Conservation (phyloP, 176 grass and related monocot genomes). For the Aegilops umbellulata region DNA sequence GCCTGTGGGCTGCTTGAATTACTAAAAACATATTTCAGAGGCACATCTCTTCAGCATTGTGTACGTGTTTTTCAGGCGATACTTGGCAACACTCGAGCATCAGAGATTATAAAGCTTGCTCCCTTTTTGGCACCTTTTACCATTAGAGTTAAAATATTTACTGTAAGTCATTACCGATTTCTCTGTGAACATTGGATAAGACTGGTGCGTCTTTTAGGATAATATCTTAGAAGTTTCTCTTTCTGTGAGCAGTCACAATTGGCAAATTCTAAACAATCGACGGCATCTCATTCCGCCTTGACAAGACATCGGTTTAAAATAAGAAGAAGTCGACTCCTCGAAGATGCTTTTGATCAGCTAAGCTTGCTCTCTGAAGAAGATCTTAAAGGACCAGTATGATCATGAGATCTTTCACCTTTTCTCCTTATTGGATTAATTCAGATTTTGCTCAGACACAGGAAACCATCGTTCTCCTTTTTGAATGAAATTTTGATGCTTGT, state of each 20-base stretch:
- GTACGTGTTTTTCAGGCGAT: slow-evolving; percentile 54
- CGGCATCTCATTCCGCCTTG: slow-evolving; percentile 53
- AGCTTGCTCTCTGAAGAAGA: slow-evolving; percentile 81
- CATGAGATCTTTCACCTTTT: slow-evolving; percentile 6
- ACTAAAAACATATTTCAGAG: slow-evolving; percentile 26
- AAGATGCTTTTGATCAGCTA: slow-evolving; percentile 95
- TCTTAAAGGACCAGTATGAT: slow-evolving; percentile 84
- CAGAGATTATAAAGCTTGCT: slow-evolving; percentile 88
- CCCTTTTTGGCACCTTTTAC: slow-evolving; percentile 96
- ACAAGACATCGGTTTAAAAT: slow-evolving; percentile 84
- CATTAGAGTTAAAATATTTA: slow-evolving; percentile 92
- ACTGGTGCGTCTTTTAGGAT: slow-evolving; percentile 27
- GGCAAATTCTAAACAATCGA: slow-evolving; percentile 65
- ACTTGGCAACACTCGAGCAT: slow-evolving; percentile 89
- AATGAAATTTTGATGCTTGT: slow-evolving; percentile 35
- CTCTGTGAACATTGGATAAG: not conserved
- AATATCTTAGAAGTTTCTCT: slow-evolving; percentile 15
- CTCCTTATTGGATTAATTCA: slow-evolving; percentile 17
- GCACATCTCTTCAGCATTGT: slow-evolving; percentile 11
- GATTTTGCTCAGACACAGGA: slow-evolving; percentile 13
- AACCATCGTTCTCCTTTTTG: not conserved
- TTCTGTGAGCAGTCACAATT: slow-evolving; percentile 64
- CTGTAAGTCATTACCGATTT: slow-evolving; percentile 52
- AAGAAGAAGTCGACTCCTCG: slow-evolving; percentile 92
- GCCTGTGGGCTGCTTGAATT: slow-evolving; percentile 30